Base-by-base conservation (phyloP, 345 rosid genomes). In the Eucalyptus rudis region DNA sequence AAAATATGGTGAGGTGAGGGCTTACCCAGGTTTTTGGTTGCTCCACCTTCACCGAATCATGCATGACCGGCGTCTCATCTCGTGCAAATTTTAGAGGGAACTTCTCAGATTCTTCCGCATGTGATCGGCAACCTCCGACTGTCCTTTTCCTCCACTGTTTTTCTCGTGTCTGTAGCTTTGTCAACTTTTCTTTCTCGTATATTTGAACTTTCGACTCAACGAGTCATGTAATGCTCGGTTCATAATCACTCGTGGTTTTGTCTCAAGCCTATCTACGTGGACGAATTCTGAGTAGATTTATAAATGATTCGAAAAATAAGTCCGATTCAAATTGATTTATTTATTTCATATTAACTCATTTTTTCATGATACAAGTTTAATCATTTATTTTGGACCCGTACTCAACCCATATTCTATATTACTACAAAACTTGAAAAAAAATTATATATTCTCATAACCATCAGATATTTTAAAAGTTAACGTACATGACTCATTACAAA, bases 351-450 rank as follows among this genome's bases (percentile, higher is more conserved):
- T 19, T 22, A 20, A 76, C 14, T 40, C 83, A 10, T 71, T 71
- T 36, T 71, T 3, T 2, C 24, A 22, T 36, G 12, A 40, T 20
- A 6, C 13, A 76, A 76, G 2, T 40, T 76, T 10, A 36, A 20
- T 1, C 1, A 76, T 36, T 40, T 12, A 36, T 36, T 33, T 1
- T 20, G 13, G 2, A 9, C 0, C 2, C 1, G 0, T 10, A 5
- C 3, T 36, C 81, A 10, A 71, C 1, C 1, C 24, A 10, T 10
- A 19, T 3, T 56, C 11, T 24, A 56, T 22, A 56, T 56, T 24
- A n/a, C n/a, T 2, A 24, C 1, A 2, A 1, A 56, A 56, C 13
- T 56, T 24, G 0, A 52, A 8, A 52, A 19, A 52, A 19, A 0
- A 3, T 7, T 52, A 3, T 52, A 20, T 7, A 52, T 64, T 64